Percentiles rank a stretch among this genome's conserved stretches.
Evolutionary conservation across 805 yeast species (phyloP).

Genomic region (Yueomyces sinensis): DNA sequence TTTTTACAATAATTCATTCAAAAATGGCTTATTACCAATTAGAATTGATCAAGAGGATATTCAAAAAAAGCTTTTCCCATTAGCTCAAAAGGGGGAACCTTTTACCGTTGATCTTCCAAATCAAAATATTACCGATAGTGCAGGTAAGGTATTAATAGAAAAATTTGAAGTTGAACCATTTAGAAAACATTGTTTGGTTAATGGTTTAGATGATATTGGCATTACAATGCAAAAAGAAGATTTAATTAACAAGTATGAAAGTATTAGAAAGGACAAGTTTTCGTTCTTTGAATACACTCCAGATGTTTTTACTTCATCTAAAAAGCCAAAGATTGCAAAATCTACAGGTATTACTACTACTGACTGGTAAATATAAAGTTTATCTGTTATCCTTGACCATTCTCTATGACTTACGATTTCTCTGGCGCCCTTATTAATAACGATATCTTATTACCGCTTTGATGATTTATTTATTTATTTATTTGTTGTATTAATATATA

Average conservation of each 20-base stretch:
- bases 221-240: slow-evolving; percentile 84
- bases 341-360: too few species aligned
- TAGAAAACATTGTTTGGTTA: slow-evolving; percentile 87
- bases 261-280: slow-evolving; percentile 59
- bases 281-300: slow-evolving; percentile 92
- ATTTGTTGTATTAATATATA: too few species aligned
- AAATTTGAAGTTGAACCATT: slow-evolving; percentile 80
- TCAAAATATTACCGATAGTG: slow-evolving; percentile 58
- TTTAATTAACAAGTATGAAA: slow-evolving; percentile 62
- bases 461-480: too few species aligned
- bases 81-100: slow-evolving; percentile 57
- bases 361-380: too few species aligned
- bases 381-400: too few species aligned
- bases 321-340: too few species aligned
- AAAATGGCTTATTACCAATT: slow-evolving; percentile 89
- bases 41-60: slow-evolving; percentile 76
- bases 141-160: slow-evolving; percentile 64
- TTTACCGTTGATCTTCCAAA: slow-evolving; percentile 76
- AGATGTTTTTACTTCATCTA: too few species aligned
- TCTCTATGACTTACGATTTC: too few species aligned
- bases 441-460: too few species aligned
- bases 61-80: slow-evolving; percentile 55
- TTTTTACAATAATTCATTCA: slow-evolving; percentile 92
- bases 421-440: too few species aligned
- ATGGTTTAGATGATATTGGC: slow-evolving; percentile 96